phyloP scores from a whole-genome alignment of 2,329 filamentous ascomycete species.

The Exophiala phaeomuriformis region DNA sequence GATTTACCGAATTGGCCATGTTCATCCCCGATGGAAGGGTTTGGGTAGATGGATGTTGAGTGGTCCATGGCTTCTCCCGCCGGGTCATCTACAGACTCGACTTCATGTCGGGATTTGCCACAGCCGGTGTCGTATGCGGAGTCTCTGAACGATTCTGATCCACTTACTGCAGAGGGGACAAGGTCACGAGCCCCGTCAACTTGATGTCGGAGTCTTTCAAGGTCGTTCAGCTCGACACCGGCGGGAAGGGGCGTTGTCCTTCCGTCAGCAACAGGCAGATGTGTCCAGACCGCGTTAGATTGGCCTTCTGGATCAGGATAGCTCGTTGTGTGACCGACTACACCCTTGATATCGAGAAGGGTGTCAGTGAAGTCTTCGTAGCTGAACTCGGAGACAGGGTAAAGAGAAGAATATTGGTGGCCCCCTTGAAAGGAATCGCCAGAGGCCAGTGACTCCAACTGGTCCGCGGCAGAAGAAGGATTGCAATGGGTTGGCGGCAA shows the following conservation, averaged over 20 bases:
- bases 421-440: conserved; percentile 6
- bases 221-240: neutral
- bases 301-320: neutral
- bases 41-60: neutral
- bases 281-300: conserved; percentile 12
- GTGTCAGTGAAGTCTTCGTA: conserved; percentile 1
- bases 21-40: neutral
- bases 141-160: conserved; percentile 15
- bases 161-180: conserved; percentile 11
- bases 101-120: conserved; percentile 12
- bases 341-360: conserved; percentile 4
- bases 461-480: conserved; percentile 4
- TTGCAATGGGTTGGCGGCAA: conserved; percentile 4
- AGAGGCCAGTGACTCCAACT: conserved; percentile 5
- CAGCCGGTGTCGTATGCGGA: conserved; percentile 16
- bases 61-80: conserved; percentile 8
- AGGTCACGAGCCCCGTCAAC: conserved; percentile 1
- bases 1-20: neutral
- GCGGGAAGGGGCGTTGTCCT: conserved; percentile 1
- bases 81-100: conserved; percentile 5
- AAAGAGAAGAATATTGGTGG: conserved; percentile 7
- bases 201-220: conserved; percentile 1
- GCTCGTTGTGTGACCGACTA: conserved; percentile 8
- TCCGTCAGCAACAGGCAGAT: conserved; percentile 11
- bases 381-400: conserved; percentile 1